Evolutionary conservation across 306 rosid species (phyloP).

Genomic region (Purshia tridentata): DNA sequence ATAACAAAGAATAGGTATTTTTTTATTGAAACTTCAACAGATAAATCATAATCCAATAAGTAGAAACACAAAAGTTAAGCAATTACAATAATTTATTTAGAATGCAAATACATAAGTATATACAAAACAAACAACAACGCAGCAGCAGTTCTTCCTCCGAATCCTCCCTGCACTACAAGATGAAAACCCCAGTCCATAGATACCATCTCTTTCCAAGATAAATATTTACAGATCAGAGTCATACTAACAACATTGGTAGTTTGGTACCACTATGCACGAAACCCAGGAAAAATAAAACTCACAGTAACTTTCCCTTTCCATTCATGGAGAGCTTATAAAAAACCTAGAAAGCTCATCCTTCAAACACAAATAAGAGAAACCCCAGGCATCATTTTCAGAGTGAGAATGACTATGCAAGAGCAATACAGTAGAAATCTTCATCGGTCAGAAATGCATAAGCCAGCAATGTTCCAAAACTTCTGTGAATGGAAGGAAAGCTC

Average conservation of each 20-base stretch:
- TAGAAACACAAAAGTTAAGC: constrained; percentile 17
- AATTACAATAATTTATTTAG: constrained; percentile 38
- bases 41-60: constrained; percentile 15
- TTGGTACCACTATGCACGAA: constrained; percentile 50
- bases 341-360: constrained; percentile 37
- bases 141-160: constrained; percentile 32
- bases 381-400: constrained; percentile 26
- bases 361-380: constrained; percentile 38
- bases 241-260: too few species aligned
- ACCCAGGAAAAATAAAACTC: constrained; percentile 43
- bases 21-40: constrained; percentile 10
- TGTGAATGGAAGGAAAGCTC: constrained; percentile 56
- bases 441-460: constrained; percentile 43
- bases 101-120: constrained; percentile 30
- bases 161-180: constrained; percentile 37
- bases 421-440: constrained; percentile 45
- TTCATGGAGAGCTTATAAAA: constrained; percentile 30
- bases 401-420: constrained; percentile 29
- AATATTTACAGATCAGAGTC: constrained; percentile 57
- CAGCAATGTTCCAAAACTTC: constrained; percentile 59
- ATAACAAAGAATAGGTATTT: neutral
- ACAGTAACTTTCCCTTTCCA: constrained; percentile 43
- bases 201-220: constrained; percentile 37
- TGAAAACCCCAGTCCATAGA: constrained; percentile 34
- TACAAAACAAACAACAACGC: constrained; percentile 41